Evolutionary conservation across 805 yeast species (phyloP).

Genomic region (Candida peoriensis): DNA sequence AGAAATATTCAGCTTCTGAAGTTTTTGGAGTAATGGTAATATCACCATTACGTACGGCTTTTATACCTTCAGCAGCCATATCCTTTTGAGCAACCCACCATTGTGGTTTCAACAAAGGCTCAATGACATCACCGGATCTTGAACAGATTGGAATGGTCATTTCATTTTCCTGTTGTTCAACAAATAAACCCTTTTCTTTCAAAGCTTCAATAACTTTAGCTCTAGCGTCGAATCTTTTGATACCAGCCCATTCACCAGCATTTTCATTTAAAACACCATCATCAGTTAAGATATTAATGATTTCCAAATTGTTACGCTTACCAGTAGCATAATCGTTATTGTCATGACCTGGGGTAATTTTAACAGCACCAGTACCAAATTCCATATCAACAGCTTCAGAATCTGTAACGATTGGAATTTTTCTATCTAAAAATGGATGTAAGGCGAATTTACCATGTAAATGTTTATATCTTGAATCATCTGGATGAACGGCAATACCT

Average conservation of each 20-base stretch:
- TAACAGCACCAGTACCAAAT: constrained; percentile 99
- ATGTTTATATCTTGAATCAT: constrained; percentile 88
- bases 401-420: constrained; percentile 85
- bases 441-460: constrained; percentile 88
- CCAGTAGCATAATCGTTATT: constrained; percentile 96
- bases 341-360: constrained; percentile 98
- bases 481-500: constrained; percentile 96
- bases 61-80: constrained; percentile 83
- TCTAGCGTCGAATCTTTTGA: constrained; percentile 95
- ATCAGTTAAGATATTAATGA: constrained; percentile 87
- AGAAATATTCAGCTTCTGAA: constrained; percentile 89
- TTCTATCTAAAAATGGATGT: constrained; percentile 86
- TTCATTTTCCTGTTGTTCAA: constrained; percentile 89
- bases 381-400: constrained; percentile 97
- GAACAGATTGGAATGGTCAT: constrained; percentile 94
- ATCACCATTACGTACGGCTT: constrained; percentile 78
- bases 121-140: constrained; percentile 95
- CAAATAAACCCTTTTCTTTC: constrained; percentile 65
- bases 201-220: constrained; percentile 73
- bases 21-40: constrained; percentile 81
- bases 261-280: constrained; percentile 85
- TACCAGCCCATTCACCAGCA: constrained; percentile 91
- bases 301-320: constrained; percentile 85
- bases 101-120: constrained; percentile 96
- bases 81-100: constrained; percentile 97